Evolutionary conservation across 257 asterid species (phyloP).

Genomic region (Solanum ossicruentum): DNA sequence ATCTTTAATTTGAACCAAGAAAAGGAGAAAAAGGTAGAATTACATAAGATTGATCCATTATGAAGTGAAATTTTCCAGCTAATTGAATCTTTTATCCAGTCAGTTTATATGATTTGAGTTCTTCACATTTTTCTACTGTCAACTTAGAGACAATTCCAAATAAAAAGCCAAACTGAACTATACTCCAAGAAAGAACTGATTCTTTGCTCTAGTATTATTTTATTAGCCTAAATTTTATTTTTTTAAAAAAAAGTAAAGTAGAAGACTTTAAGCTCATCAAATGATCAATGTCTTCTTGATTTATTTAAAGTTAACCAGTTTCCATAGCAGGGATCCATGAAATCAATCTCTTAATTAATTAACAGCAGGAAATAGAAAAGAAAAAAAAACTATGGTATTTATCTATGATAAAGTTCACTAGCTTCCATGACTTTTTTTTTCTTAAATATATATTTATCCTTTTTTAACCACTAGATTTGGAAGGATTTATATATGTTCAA

Average conservation of each 20-base stretch:
- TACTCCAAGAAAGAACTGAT: neutral
- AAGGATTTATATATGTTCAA: neutral
- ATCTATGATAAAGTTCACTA: neutral
- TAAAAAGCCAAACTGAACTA: neutral
- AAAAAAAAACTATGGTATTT: neutral
- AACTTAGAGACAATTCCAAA: neutral
- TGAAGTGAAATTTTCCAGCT: neutral
- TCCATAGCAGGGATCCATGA: neutral
- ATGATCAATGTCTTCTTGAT: neutral
- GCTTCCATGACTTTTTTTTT: neutral
- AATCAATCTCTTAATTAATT: neutral
- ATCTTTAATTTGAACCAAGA: neutral
- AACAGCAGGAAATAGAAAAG: neutral
- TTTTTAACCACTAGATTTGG: neutral
- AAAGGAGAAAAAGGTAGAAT: neutral
- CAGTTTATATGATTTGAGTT: neutral
- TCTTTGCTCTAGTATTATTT: neutral
- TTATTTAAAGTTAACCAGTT: neutral
- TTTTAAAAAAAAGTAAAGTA: neutral
- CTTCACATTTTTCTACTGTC: neutral
- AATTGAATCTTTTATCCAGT: neutral
- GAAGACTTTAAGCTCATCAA: neutral
- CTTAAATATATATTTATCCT: neutral
- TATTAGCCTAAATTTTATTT: neutral
- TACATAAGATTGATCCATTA: neutral